Conservation (phyloP, 2,329 filamentous ascomycete genomes). For the Nothopassalora personata region DNA sequence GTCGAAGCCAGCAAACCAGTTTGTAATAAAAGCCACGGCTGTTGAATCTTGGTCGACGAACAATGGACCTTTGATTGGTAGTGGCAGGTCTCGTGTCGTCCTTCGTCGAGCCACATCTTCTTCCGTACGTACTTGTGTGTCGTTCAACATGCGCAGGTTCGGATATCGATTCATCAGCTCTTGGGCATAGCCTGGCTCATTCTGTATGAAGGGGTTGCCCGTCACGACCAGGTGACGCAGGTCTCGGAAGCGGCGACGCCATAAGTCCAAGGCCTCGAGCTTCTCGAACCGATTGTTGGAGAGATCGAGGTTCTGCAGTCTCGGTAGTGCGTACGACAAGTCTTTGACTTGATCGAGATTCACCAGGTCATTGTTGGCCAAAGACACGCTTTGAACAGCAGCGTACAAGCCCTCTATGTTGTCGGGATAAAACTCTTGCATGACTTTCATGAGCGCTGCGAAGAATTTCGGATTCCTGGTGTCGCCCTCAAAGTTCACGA, state of each 20-base stretch:
- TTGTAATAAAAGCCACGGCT: slow-evolving; percentile 67
- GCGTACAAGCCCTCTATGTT: slow-evolving; percentile 66
- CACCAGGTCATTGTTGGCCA: slow-evolving; percentile 73
- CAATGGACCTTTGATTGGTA: slow-evolving; percentile 57
- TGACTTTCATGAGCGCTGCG: slow-evolving; percentile 82
- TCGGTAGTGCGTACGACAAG: slow-evolving; percentile 73
- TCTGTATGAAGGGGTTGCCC: slow-evolving; percentile 63
- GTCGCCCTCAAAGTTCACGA: slow-evolving; percentile 73
- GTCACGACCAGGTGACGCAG: slow-evolving; percentile 76
- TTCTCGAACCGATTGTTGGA: slow-evolving; percentile 74
- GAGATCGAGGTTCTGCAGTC: slow-evolving; percentile 82
- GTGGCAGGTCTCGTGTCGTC: slow-evolving; percentile 52
- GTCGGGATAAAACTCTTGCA: slow-evolving; percentile 66
- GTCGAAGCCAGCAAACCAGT: slow-evolving; percentile 72
- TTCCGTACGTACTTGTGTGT: slow-evolving; percentile 64
- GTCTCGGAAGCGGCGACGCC: slow-evolving; percentile 72
- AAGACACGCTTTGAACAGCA: slow-evolving; percentile 73
- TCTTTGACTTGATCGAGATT: slow-evolving; percentile 67
- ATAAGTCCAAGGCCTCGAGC: slow-evolving; percentile 62
- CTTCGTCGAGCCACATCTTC: slow-evolving; percentile 59
- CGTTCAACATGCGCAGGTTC: slow-evolving; percentile 70
- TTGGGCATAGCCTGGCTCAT: slow-evolving; percentile 50
- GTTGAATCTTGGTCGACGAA: slow-evolving; percentile 71
- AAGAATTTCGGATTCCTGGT: slow-evolving; percentile 77
- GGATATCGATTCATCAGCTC: slow-evolving; percentile 80